Percentiles rank a stretch among this genome's conserved stretches.
Conservation (phyloP, 306 rosid species). For the Rosa rugosa region DNA sequence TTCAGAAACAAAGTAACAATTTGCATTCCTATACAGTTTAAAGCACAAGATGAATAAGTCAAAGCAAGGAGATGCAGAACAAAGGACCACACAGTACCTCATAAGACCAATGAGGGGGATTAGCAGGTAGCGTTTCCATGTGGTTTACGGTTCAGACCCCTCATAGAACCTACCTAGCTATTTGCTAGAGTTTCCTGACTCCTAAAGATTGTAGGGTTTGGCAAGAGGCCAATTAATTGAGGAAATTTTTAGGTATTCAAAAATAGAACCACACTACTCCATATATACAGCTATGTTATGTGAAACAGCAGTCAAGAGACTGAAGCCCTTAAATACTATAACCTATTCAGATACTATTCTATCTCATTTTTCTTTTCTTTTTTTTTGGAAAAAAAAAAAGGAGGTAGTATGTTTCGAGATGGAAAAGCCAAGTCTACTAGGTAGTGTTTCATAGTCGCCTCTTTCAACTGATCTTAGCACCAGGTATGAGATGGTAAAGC, state of each 20-base stretch:
- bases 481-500: slow-evolving; percentile 6
- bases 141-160: background rate
- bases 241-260: background rate
- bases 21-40: background rate
- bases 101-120: background rate
- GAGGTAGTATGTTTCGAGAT: background rate
- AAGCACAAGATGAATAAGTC: background rate
- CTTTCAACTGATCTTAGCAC: background rate
- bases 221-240: background rate
- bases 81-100: background rate
- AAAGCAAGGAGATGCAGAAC: background rate
- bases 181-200: background rate
- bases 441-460: background rate
- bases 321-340: background rate
- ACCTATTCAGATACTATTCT: background rate
- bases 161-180: background rate
- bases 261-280: background rate
- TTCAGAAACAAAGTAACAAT: background rate
- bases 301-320: background rate
- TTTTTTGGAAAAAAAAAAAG: background rate
- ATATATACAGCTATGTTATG: background rate
- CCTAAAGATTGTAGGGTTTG: background rate
- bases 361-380: background rate
- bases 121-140: background rate
- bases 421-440: background rate